These are phyloP conservation scores for Nigrospora osmanthi DNA, from an alignment of 2,329 filamentous ascomycete genomes.

Conservation along the genomic window DNA sequence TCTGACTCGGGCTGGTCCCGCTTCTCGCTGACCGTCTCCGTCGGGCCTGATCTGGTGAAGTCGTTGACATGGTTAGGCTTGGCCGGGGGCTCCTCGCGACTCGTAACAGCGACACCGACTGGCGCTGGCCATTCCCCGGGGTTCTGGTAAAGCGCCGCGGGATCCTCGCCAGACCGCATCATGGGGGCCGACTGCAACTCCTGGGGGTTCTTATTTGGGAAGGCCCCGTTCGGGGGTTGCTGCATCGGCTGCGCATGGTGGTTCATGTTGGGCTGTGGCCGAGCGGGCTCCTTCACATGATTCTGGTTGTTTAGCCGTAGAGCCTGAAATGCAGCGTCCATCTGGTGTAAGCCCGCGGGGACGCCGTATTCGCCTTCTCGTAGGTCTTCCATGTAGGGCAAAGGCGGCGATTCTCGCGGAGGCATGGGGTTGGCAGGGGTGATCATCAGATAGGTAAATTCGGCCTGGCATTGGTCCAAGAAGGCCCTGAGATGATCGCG, in stretches of 20 bases:
- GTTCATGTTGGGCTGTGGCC: slow-evolving; percentile 47
- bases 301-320: slow-evolving; percentile 39
- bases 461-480: slow-evolving; percentile 56
- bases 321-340: slow-evolving; percentile 25
- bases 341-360: slow-evolving; percentile 29
- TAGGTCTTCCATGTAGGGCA: slow-evolving; percentile 53
- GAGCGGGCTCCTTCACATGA: slow-evolving; percentile 45
- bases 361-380: slow-evolving; percentile 47
- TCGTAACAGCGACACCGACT: slow-evolving; percentile 11
- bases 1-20: slow-evolving; percentile 49
- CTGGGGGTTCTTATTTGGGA: slow-evolving; percentile 25
- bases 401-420: slow-evolving; percentile 53
- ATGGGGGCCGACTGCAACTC: slow-evolving; percentile 41
- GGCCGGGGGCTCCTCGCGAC: slow-evolving; percentile 15
- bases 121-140: slow-evolving; percentile 18
- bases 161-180: slow-evolving; percentile 43
- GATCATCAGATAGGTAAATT: slow-evolving; percentile 62
- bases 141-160: slow-evolving; percentile 29
- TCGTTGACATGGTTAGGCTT: slow-evolving; percentile 31
- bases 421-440: slow-evolving; percentile 58
- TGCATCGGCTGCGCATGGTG: slow-evolving; percentile 51
- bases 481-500: slow-evolving; percentile 49
- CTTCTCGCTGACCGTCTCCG: slow-evolving; percentile 39
- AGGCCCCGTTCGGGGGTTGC: slow-evolving; percentile 25
- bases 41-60: slow-evolving; percentile 28